Conservation (phyloP, 495 filamentous ascomycete species). For the Margaritispora aquatica region DNA sequence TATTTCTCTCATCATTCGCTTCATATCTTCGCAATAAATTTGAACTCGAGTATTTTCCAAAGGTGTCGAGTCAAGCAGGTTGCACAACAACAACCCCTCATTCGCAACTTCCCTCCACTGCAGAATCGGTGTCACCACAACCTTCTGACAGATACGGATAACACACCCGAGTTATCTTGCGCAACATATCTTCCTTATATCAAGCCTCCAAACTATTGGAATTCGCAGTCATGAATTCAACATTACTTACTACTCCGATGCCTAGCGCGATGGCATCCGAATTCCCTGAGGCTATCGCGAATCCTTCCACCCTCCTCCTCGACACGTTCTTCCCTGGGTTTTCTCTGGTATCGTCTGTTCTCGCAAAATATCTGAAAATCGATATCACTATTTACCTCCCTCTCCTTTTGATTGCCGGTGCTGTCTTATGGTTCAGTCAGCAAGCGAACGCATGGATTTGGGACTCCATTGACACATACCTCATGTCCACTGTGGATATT, state of each 20-base stretch:
- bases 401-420: slow-evolving; percentile 43
- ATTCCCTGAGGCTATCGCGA: neutral
- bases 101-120: neutral
- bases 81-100: neutral
- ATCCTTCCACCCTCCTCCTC: slow-evolving; percentile 18
- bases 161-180: neutral
- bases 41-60: neutral
- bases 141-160: neutral
- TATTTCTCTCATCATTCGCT: neutral
- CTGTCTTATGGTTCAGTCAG: slow-evolving; percentile 41
- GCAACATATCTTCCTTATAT: neutral
- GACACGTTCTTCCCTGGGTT: slow-evolving; percentile 25
- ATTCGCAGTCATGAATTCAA: neutral
- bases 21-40: neutral
- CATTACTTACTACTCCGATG: neutral
- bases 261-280: neutral
- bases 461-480: slow-evolving; percentile 32
- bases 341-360: slow-evolving; percentile 34
- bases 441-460: slow-evolving; percentile 42
- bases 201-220: neutral
- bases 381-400: slow-evolving; percentile 70
- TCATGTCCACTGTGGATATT: slow-evolving; percentile 58
- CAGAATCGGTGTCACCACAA: neutral
- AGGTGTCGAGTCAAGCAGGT: neutral
- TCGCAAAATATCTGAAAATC: slow-evolving; percentile 56